phyloP scores from a whole-genome alignment of 441 rosid genomes.

The Pelargonium australe region DNA sequence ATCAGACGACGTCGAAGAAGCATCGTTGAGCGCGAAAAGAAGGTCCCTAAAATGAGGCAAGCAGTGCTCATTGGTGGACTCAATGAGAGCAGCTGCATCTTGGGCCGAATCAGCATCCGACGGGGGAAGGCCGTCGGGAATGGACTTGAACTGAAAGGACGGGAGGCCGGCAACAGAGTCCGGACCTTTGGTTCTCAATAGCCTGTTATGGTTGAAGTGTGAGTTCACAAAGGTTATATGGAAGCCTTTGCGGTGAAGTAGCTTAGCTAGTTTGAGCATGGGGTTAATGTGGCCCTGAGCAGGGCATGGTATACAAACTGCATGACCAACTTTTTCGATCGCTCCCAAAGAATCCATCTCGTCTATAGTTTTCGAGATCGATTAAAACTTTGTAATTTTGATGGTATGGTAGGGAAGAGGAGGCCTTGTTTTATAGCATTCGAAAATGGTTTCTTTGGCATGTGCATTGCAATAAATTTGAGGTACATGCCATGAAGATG shows the following conservation, averaged over 20 bases:
- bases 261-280: slow-evolving; percentile 40
- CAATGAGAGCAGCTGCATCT: slow-evolving; percentile 31
- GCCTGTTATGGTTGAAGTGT: slow-evolving; percentile 37
- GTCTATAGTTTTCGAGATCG: too few species aligned
- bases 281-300: slow-evolving; percentile 54
- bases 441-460: too few species aligned
- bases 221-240: slow-evolving; percentile 42
- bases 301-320: slow-evolving; percentile 41
- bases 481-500: too few species aligned
- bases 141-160: slow-evolving; percentile 32
- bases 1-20: slow-evolving; percentile 7
- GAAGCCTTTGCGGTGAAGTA: slow-evolving; percentile 37
- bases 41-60: slow-evolving; percentile 30
- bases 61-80: slow-evolving; percentile 27
- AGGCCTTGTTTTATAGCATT: too few species aligned
- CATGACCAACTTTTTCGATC: slow-evolving; percentile 21
- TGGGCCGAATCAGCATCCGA: slow-evolving; percentile 34
- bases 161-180: slow-evolving; percentile 31
- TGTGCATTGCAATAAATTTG: too few species aligned
- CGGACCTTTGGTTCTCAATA: slow-evolving; percentile 32
- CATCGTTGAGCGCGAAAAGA: slow-evolving; percentile 20
- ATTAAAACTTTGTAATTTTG: too few species aligned
- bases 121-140: slow-evolving; percentile 45
- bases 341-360: slow-evolving; percentile 13
- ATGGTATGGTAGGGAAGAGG: too few species aligned